A percentile compares a stretch with the other conserved stretches of the same genome.
Conservation (phyloP, 176 grass and related monocot species). For the Avena sativa region DNA sequence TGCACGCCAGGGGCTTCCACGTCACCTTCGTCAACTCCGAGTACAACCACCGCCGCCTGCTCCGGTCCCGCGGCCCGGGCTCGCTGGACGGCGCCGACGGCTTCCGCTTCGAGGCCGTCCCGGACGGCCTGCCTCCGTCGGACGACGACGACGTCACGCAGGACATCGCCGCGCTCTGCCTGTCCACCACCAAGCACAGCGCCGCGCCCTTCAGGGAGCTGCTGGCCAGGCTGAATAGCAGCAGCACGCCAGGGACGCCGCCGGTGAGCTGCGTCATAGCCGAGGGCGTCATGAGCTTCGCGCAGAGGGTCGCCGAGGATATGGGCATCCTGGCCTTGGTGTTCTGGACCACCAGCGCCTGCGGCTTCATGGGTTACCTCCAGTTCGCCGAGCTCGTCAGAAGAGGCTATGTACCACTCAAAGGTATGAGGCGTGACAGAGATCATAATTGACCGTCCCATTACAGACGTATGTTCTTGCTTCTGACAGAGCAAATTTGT, state of each 20-base stretch:
- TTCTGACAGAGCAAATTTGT: too few species aligned
- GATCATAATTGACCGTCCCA: neutral
- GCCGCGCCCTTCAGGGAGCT: constrained; percentile 59
- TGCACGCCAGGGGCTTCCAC: constrained; percentile 70
- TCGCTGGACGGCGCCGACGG: constrained; percentile 51
- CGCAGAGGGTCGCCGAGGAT: neutral
- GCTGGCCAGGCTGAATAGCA: constrained; percentile 57
- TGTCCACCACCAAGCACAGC: constrained; percentile 53
- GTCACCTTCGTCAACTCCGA: constrained; percentile 84
- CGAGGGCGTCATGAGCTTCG: constrained; percentile 42
- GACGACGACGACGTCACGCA: constrained; percentile 67
- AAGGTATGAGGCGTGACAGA: constrained; percentile 37
- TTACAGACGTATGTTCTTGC: too few species aligned
- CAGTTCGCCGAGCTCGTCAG: constrained; percentile 59
- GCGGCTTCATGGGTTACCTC: constrained; percentile 11
- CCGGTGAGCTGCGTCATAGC: constrained; percentile 43
- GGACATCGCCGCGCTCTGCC: constrained; percentile 71
- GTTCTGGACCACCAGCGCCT: constrained; percentile 42
- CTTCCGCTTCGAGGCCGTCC: constrained; percentile 65
- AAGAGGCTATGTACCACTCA: constrained; percentile 59
- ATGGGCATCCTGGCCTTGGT: constrained; percentile 32
- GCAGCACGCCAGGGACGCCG: constrained; percentile 4
- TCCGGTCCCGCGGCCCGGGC: constrained; percentile 44
- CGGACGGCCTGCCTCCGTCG: constrained; percentile 62
- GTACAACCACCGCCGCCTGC: constrained; percentile 72